A percentile compares a stretch with the other conserved stretches of the same genome.
Conservation (phyloP, 2,329 filamentous ascomycete species). For the Madurella fahalii region DNA sequence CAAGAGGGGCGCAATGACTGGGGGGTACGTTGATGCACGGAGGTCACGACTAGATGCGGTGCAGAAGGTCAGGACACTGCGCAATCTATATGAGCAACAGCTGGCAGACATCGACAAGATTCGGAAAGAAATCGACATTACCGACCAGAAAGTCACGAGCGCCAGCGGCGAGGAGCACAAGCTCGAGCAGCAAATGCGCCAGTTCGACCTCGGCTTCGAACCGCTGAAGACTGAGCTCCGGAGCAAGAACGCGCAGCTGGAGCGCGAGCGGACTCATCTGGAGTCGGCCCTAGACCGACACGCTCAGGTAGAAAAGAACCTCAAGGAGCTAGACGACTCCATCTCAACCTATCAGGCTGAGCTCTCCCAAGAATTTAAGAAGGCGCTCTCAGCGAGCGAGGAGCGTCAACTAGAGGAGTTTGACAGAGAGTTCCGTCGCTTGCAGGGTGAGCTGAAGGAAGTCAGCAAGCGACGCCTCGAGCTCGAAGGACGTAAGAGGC, state of each 20-base stretch:
- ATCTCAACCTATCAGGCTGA: conserved; percentile 76
- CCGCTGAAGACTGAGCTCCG: conserved; percentile 74
- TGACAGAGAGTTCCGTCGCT: conserved; percentile 62
- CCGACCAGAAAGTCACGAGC: conserved; percentile 84
- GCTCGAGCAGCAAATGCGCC: conserved; percentile 70
- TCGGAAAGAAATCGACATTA: conserved; percentile 64
- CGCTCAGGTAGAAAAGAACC: conserved; percentile 67
- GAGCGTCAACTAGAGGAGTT: conserved; percentile 74
- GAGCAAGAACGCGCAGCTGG: conserved; percentile 68
- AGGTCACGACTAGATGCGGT: conserved; percentile 86
- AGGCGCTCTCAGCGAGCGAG: conserved; percentile 76
- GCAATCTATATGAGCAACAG: conserved; percentile 68
- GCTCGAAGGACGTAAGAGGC: conserved; percentile 74
- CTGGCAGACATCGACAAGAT: conserved; percentile 62
- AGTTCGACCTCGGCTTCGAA: conserved; percentile 77
- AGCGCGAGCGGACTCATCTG: conserved; percentile 68
- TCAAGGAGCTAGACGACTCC: conserved; percentile 72
- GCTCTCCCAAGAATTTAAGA: conserved; percentile 83
- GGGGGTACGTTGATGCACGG: conserved; percentile 84
- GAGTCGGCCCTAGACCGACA: conserved; percentile 62
- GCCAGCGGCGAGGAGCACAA: conserved; percentile 83
- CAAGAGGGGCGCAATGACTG: conserved; percentile 91
- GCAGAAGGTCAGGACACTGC: conserved; percentile 67
- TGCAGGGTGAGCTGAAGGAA: conserved; percentile 74
- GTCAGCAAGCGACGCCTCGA: conserved; percentile 69